Evolutionary conservation across 495 filamentous ascomycete genomes (phyloP).

Genomic region (Podospora comata): DNA sequence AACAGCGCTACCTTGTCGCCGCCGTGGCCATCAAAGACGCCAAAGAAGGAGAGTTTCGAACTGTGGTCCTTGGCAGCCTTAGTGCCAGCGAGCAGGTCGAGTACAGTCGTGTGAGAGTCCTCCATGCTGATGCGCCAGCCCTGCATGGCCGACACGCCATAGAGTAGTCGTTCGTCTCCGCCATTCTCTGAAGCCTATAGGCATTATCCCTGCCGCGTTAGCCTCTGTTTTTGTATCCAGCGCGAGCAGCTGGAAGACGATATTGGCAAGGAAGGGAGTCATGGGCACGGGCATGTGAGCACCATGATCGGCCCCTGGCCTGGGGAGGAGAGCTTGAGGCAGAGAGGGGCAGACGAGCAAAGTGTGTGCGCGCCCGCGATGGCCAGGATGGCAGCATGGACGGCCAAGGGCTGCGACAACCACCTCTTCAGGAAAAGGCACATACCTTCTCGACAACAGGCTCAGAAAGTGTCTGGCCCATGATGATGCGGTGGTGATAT

Average conservation of each 20-base stretch:
- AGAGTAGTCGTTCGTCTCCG: slow-evolving; percentile 87
- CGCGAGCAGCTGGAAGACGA: slow-evolving; percentile 1
- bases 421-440: slow-evolving; percentile 16
- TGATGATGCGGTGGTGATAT: slow-evolving; percentile 41
- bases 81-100: slow-evolving; percentile 74
- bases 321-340: slow-evolving; percentile 21
- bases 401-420: slow-evolving; percentile 3
- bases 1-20: slow-evolving; percentile 95
- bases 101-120: slow-evolving; percentile 83
- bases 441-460: slow-evolving; percentile 97
- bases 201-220: slow-evolving; percentile 19
- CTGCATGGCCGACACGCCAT: slow-evolving; percentile 97
- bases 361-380: slow-evolving; percentile 8
- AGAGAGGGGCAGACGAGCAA: slow-evolving; percentile 18
- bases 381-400: slow-evolving; percentile 4
- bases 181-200: slow-evolving; percentile 78
- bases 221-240: slow-evolving; percentile 15
- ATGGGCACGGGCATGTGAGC: not conserved
- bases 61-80: slow-evolving; percentile 59
- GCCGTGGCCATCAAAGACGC: slow-evolving; percentile 96
- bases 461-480: slow-evolving; percentile 99
- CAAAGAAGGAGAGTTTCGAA: slow-evolving; percentile 88
- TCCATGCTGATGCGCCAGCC: slow-evolving; percentile 99
- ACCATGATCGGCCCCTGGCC: not conserved
- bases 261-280: not conserved